A percentile compares a stretch with the other conserved stretches of the same genome.
phyloP scores from a whole-genome alignment of 768 basidiomycete species.

The Rhizopogon vesiculosus region DNA sequence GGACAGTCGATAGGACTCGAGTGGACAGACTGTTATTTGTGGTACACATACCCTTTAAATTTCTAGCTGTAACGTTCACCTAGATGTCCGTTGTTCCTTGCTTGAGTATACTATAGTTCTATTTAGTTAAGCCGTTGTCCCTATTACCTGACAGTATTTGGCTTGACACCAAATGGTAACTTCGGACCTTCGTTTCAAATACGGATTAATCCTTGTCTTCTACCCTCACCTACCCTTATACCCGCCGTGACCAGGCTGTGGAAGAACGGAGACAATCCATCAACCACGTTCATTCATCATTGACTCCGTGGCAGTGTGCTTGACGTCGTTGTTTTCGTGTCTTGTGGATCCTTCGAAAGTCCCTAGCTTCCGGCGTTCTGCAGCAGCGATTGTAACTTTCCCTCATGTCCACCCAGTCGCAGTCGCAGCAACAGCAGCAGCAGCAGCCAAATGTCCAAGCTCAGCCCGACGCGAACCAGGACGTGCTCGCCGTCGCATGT shows the following conservation, averaged over 20 bases:
- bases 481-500: conserved; percentile 46
- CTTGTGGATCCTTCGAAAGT: neutral
- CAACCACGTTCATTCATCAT: conserved; percentile 1
- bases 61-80: neutral
- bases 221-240: too few relatives aligned
- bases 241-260: neutral
- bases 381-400: neutral
- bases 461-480: conserved; percentile 12
- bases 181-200: neutral
- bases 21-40: neutral
- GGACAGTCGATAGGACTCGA: neutral
- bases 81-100: neutral
- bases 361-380: neutral
- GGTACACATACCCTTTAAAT: neutral
- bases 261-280: neutral
- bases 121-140: neutral
- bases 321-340: neutral
- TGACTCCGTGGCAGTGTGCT: neutral
- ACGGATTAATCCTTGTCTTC: neutral
- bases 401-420: neutral
- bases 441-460: neutral
- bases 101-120: neutral
- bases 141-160: neutral
- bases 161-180: neutral
- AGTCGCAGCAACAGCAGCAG: neutral